Percentiles rank a stretch among this genome's conserved stretches.
phyloP scores from a whole-genome alignment of 176 grass and related monocot species.

The Lolium rigidum region DNA sequence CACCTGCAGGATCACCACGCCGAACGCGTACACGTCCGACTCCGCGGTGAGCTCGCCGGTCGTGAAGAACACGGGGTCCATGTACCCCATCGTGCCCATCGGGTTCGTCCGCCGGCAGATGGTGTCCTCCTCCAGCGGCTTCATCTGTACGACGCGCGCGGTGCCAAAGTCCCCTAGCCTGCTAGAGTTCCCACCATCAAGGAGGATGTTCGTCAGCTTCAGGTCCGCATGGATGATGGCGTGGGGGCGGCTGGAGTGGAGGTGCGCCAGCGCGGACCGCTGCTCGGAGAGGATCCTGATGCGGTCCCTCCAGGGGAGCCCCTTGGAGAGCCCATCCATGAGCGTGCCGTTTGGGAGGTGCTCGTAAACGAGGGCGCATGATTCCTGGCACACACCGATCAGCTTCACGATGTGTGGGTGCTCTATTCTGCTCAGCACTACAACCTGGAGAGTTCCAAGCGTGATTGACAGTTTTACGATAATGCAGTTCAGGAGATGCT shows the following conservation, averaged over 20 bases:
- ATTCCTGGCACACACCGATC: constrained; percentile 66
- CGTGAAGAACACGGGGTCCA: constrained; percentile 56
- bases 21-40: constrained; percentile 60
- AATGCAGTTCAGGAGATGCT: neutral
- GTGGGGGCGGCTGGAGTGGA: constrained; percentile 56
- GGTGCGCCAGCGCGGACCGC: constrained; percentile 57
- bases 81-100: constrained; percentile 58
- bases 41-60: constrained; percentile 59
- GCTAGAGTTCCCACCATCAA: constrained; percentile 37
- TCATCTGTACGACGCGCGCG: constrained; percentile 44
- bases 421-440: constrained; percentile 55
- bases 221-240: constrained; percentile 74
- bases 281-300: constrained; percentile 57
- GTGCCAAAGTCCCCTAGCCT: constrained; percentile 67
- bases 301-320: constrained; percentile 59
- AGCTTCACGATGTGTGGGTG: constrained; percentile 70
- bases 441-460: constrained; percentile 45
- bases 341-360: constrained; percentile 70
- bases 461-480: neutral
- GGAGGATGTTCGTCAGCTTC: constrained; percentile 73
- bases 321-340: constrained; percentile 41
- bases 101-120: constrained; percentile 51
- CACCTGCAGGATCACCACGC: constrained; percentile 47
- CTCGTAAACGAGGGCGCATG: constrained; percentile 66
- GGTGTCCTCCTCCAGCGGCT: constrained; percentile 47